Evolutionary conservation across 306 rosid genomes (phyloP).

Genomic region (Dalbergia cochinchinensis): DNA sequence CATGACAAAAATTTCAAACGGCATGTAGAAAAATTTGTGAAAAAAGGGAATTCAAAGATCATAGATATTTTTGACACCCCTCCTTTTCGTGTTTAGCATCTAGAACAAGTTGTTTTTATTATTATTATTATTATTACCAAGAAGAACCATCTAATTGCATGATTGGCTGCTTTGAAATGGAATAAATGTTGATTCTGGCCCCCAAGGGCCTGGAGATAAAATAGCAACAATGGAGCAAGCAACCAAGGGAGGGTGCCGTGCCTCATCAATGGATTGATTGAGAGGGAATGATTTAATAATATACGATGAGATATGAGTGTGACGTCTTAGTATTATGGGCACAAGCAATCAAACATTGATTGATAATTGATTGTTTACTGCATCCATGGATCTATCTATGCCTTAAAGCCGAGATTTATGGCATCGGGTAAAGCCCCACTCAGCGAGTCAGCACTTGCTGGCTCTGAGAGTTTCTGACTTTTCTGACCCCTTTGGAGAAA

Average conservation of each 20-base stretch:
- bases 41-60: background rate
- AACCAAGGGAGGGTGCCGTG: background rate
- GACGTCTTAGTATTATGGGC: slow-evolving; percentile 38
- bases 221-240: background rate
- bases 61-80: background rate
- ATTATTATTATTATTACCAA: too few relatives aligned
- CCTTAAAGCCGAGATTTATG: slow-evolving; percentile 35
- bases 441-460: background rate
- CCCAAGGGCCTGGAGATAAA: background rate
- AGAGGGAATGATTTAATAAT: background rate
- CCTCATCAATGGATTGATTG: background rate
- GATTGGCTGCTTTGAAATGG: slow-evolving; percentile 29
- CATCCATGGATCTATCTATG: background rate
- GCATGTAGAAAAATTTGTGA: background rate
- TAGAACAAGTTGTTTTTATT: background rate
- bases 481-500: background rate
- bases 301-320: background rate
- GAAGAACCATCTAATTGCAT: background rate
- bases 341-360: slow-evolving; percentile 38
- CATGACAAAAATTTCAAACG: background rate
- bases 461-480: background rate
- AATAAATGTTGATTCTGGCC: background rate
- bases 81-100: too few relatives aligned
- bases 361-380: background rate
- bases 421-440: slow-evolving; percentile 19